Evolutionary conservation across 2,329 filamentous ascomycete species (phyloP), one percentile per base, ranked within the genome.

Genomic region (Colletotrichum costaricense): DNA sequence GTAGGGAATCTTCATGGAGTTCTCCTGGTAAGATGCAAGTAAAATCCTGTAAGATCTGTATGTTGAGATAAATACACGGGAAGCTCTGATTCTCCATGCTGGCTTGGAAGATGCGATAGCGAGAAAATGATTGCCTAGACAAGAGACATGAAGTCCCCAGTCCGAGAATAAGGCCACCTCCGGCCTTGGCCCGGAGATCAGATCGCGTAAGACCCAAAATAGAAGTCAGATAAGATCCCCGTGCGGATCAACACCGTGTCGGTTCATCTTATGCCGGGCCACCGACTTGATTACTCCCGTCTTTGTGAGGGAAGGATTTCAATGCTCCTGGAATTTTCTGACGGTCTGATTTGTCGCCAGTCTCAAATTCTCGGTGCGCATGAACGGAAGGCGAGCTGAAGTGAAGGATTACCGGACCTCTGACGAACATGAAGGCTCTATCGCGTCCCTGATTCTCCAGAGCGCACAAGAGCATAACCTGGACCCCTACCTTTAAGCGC

Each of bases 131-230:
- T 8, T 49, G 19, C 42, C 19, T 22, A 49, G 7, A 9, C 7
- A 49, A 49, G 42, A 49, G 19, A 49, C 42, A 49, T 22, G 7
- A 4, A 49, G 54, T 28, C 14, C 22, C 6, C 11, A 56, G 54
- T 56, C 54, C n/a, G 14, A 33, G 19, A 65, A 52, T 63, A 42
- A 65, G 63, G 56, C 63, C 9, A 16, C 49, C n/a, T 63, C 67
- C 54, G 42, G 12, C 26, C 55, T 46, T 66, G 63, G 68, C 63
- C 64, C 63, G 33, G 42, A 67, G 68, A 57, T 60, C 63, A 24
- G 55, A 67, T 35, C 33, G 69, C 22, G 7, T 26, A 30, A 33
- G 49, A 28, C 57, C 57, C 55, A 49, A 62, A 62, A 67, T 71
- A 71, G 63, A 24, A 67, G 26, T 33, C 33, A 28, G 54, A 57